A percentile compares a stretch with the other conserved stretches of the same genome.
Evolutionary conservation across 805 yeast genomes (phyloP).

Genomic region (Kazachstania psychrophila): DNA sequence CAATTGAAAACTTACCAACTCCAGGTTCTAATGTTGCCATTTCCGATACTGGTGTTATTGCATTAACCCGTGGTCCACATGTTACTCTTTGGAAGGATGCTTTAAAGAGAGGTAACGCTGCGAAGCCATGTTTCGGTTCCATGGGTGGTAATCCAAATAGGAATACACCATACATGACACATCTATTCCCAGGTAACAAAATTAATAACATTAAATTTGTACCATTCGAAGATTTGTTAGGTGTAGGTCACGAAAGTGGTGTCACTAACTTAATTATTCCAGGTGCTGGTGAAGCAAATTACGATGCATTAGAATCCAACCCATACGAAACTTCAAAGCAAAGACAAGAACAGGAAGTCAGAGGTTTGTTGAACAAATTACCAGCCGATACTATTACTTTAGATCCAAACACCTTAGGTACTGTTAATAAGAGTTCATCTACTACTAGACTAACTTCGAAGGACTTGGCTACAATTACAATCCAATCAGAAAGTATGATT

Average conservation of each 20-base stretch:
- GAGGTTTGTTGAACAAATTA: constrained; percentile 73
- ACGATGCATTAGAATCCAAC: constrained; percentile 84
- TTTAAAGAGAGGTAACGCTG: constrained; percentile 33
- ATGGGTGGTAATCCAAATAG: constrained; percentile 28
- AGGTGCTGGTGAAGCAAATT: constrained; percentile 97
- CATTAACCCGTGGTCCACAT: constrained; percentile 95
- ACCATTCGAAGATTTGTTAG: constrained; percentile 94
- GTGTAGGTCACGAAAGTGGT: constrained; percentile 75
- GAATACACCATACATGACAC: constrained; percentile 84
- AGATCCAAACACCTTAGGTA: constrained; percentile 83
- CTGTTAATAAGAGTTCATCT: constrained; percentile 63
- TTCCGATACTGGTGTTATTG: constrained; percentile 78
- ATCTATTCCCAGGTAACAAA: constrained; percentile 68
- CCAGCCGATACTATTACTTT: constrained; percentile 87
- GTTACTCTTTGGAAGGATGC: constrained; percentile 90
- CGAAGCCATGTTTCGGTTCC: constrained; percentile 44
- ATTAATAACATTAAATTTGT: constrained; percentile 64
- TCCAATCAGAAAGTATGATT: constrained; percentile 27
- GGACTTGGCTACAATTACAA: constrained; percentile 39
- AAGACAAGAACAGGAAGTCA: constrained; percentile 88
- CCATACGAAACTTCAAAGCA: constrained; percentile 89
- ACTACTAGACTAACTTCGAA: constrained; percentile 54
- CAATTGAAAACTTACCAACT: constrained; percentile 56
- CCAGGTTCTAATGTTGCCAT: constrained; percentile 74
- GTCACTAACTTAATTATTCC: constrained; percentile 83